phyloP scores from a whole-genome alignment of 108 stramenopile species.

The Craspedostauros australis region DNA sequence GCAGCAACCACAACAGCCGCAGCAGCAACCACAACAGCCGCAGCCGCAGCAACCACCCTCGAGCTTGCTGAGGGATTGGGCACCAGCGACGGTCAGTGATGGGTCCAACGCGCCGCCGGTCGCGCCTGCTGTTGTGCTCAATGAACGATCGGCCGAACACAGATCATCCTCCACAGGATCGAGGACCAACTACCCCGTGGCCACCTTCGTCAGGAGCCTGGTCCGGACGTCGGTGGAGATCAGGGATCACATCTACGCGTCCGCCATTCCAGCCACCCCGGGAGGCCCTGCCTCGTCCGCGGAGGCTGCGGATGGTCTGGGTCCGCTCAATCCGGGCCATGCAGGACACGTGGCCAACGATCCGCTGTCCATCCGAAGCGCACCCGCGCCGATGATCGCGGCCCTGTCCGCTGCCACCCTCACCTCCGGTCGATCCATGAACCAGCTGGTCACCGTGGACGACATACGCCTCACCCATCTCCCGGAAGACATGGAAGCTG shows the following conservation, averaged over 20 bases:
- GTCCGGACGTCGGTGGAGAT: slow-evolving; percentile 28
- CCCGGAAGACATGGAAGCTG: not conserved
- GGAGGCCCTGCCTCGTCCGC: slow-evolving; percentile 2
- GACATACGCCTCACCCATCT: not conserved
- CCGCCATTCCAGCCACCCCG: slow-evolving; percentile 3
- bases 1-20: too few relatives aligned
- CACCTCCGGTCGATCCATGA: not conserved
- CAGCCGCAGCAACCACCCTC: too few relatives aligned
- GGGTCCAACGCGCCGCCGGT: too few relatives aligned
- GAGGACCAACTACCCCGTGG: slow-evolving; percentile 49
- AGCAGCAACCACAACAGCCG: too few relatives aligned
- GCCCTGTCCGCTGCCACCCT: not conserved
- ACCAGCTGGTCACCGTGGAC: not conserved
- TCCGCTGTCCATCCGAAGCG: not conserved
- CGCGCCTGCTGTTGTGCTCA: too few relatives aligned
- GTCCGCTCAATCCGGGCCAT: not conserved
- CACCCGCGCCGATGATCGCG: not conserved
- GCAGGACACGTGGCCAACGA: not conserved
- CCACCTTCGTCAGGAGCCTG: slow-evolving; percentile 42
- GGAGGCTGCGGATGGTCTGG: not conserved
- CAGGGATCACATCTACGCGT: slow-evolving; percentile 3
- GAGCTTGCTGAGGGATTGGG: too few relatives aligned
- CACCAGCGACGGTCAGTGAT: too few relatives aligned
- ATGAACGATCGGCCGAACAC: too few relatives aligned
- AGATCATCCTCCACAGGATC: too few relatives aligned